phyloP scores from a whole-genome alignment of 202 grass and related monocot genomes.

The Miscanthus sacchariflorus region DNA sequence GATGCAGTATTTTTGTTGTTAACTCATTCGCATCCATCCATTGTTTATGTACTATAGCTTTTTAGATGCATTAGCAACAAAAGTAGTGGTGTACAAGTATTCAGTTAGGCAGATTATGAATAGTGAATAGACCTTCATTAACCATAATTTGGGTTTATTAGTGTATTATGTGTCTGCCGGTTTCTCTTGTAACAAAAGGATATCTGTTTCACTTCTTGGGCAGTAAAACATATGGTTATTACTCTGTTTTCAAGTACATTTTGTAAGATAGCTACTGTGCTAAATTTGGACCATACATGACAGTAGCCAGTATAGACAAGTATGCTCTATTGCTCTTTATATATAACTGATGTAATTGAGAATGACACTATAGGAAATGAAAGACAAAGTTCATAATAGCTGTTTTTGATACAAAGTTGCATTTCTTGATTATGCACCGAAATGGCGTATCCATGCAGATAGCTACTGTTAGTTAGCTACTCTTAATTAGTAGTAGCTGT shows the following conservation, averaged over 20 bases:
- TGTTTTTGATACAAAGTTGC: neutral
- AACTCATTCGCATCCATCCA: neutral
- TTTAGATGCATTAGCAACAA: neutral
- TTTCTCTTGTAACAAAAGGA: neutral
- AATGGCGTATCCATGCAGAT: neutral
- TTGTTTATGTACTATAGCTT: neutral
- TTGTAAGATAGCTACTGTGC: neutral
- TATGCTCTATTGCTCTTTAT: neutral
- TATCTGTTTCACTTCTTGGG: neutral
- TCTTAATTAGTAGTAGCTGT: too few relatives aligned
- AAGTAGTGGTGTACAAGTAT: neutral
- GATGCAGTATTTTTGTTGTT: neutral
- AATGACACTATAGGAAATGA: neutral
- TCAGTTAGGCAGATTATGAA: neutral
- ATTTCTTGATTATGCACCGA: neutral
- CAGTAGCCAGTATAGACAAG: neutral
- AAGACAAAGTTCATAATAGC: neutral
- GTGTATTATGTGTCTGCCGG: neutral
- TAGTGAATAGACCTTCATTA: neutral
- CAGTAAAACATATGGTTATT: neutral
- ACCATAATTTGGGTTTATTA: neutral
- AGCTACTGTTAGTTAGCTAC: too few relatives aligned
- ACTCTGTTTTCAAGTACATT: conserved; percentile 11
- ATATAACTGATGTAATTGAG: neutral
- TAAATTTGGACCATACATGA: neutral